Conservation (phyloP, 345 rosid species). For the Arabidopsis thaliana region DNA sequence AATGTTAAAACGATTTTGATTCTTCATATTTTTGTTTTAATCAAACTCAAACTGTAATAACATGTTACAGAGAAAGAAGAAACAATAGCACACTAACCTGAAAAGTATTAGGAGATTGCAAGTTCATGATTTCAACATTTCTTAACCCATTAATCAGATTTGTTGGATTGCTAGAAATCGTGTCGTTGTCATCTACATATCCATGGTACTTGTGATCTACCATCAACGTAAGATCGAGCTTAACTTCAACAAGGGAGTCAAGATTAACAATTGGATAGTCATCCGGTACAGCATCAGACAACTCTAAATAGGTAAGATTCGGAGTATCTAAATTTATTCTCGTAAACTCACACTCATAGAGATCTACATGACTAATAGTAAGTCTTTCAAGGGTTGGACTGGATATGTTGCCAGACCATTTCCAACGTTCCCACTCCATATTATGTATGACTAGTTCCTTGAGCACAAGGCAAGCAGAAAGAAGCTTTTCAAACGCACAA, state of each 20-base stretch:
- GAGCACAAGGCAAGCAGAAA: conserved; percentile 1
- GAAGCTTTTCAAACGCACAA: neutral
- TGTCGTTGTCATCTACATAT: neutral
- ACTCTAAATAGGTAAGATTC: too few species aligned
- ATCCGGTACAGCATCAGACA: too few species aligned
- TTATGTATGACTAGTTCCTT: neutral
- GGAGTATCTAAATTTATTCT: too few species aligned
- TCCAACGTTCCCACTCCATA: neutral
- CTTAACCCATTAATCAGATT: too few species aligned
- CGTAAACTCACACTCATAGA: too few species aligned
- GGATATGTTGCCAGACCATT: neutral
- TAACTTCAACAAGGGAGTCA: conserved; percentile 8
- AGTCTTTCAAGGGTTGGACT: conserved; percentile 5
- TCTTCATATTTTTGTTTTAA: too few species aligned
- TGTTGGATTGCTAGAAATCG: neutral
- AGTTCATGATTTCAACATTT: too few species aligned
- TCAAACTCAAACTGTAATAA: too few species aligned
- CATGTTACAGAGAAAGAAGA: too few species aligned
- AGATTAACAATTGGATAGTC: neutral
- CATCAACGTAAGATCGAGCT: neutral
- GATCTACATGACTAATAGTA: neutral
- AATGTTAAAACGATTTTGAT: too few species aligned
- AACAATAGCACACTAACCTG: too few species aligned
- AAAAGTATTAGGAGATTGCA: too few species aligned
- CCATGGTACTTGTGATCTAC: neutral